A percentile compares a stretch with the other conserved stretches of the same genome.
Conservation (phyloP, 2,329 filamentous ascomycete species). For the Ophiostoma perfectum region DNA sequence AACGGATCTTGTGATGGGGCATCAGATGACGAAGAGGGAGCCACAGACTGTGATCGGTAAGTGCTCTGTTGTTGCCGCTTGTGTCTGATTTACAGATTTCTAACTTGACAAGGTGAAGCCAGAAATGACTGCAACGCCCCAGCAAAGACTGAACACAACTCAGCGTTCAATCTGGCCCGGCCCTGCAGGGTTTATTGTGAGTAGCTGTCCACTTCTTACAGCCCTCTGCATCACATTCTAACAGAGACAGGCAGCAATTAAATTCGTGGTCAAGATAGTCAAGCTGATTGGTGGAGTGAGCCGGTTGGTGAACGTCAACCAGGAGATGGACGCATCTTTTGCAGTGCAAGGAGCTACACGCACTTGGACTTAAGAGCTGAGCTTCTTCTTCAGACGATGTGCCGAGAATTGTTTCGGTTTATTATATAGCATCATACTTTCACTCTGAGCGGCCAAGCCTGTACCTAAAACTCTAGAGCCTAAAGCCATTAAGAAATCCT, state of each 20-base stretch:
- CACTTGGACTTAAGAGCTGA: background rate
- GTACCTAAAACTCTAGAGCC: background rate
- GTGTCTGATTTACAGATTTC: too few species aligned
- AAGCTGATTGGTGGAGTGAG: background rate
- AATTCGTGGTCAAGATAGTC: slow-evolving; percentile 4
- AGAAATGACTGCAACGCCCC: background rate
- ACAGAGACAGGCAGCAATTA: background rate
- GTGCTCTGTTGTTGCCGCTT: background rate
- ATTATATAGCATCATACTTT: slow-evolving; percentile 5
- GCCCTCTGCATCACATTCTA: background rate
- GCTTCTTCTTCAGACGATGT: background rate
- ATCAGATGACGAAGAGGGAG: background rate
- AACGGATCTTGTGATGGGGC: slow-evolving; percentile 10
- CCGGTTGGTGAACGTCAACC: background rate
- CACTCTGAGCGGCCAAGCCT: background rate
- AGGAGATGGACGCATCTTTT: background rate
- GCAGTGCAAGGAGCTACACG: background rate
- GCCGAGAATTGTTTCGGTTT: background rate
- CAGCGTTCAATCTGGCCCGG: background rate
- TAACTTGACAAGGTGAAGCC: background rate
- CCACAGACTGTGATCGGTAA: background rate
- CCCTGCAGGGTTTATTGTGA: background rate
- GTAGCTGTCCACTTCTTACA: background rate
- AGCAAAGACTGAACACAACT: background rate
- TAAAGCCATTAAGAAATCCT: background rate